Conservation (phyloP, 108 stramenopile genomes). For the Fistulifera pelliculosa region DNA sequence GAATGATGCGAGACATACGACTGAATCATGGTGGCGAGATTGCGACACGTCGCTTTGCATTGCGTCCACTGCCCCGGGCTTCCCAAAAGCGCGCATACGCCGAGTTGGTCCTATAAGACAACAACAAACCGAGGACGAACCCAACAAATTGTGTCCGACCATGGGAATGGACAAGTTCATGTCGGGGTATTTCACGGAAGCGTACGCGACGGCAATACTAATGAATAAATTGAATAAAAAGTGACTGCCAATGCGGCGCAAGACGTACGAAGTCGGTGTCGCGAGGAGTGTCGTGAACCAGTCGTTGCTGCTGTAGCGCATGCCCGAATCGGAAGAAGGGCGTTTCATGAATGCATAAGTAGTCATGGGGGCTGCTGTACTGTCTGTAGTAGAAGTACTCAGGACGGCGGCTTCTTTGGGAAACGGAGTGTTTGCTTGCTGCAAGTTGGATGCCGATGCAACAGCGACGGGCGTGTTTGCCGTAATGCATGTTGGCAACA, state of each 20-base stretch:
- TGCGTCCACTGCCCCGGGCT: slow-evolving; percentile 46
- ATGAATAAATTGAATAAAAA: slow-evolving; percentile 23
- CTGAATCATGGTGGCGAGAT: slow-evolving; percentile 32
- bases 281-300: slow-evolving; percentile 42
- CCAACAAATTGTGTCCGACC: slow-evolving; percentile 50
- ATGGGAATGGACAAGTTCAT: slow-evolving; percentile 27
- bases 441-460: too few species aligned
- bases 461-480: too few species aligned
- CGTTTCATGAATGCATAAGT: slow-evolving; percentile 3
- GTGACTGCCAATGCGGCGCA: slow-evolving; percentile 38
- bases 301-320: slow-evolving; percentile 41
- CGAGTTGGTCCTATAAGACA: slow-evolving; percentile 86
- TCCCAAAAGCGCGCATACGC: slow-evolving; percentile 84
- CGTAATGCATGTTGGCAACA: too few species aligned
- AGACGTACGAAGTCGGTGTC: slow-evolving; percentile 25
- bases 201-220: slow-evolving; percentile 10
- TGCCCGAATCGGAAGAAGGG: slow-evolving; percentile 18
- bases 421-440: too few species aligned
- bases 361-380: too few species aligned
- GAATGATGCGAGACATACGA: slow-evolving; percentile 17
- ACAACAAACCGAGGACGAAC: slow-evolving; percentile 70
- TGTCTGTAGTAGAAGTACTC: too few species aligned
- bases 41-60: slow-evolving; percentile 25
- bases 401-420: too few species aligned
- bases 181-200: background rate